phyloP scores from a whole-genome alignment of 2,329 filamentous ascomycete species.

The Diaporthe helianthi region DNA sequence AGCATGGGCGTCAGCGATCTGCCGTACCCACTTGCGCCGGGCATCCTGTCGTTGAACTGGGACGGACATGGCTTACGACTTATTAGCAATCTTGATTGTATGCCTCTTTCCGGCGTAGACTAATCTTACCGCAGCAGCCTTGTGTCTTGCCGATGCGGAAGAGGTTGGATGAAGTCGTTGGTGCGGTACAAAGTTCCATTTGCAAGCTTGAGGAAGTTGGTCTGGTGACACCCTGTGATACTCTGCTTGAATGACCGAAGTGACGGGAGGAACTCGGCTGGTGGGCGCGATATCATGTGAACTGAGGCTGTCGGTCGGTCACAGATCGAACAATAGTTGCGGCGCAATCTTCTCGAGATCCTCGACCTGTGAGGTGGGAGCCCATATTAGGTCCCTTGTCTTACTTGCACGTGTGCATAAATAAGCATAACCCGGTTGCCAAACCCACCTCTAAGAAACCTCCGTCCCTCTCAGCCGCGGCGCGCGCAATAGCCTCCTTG shows the following conservation, averaged over 20 bases:
- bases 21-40: not conserved
- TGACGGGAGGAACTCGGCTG: not conserved
- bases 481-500: conserved; percentile 83
- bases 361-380: conserved; percentile 65
- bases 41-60: not conserved
- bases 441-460: conserved; percentile 76
- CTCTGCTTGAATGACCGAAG: too few relatives aligned
- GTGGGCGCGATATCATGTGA: not conserved
- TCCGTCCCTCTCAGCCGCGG: conserved; percentile 72
- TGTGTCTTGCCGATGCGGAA: not conserved
- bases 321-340: conserved; percentile 87
- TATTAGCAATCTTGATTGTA: not conserved
- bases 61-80: not conserved
- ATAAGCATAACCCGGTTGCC: too few relatives aligned
- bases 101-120: not conserved
- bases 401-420: not conserved
- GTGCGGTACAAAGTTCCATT: not conserved
- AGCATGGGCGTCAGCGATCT: not conserved
- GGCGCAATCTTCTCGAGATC: conserved; percentile 89
- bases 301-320: conserved; percentile 31
- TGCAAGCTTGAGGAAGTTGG: not conserved
- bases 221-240: not conserved
- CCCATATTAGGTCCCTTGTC: conserved; percentile 30
- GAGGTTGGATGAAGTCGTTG: not conserved
- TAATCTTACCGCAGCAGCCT: not conserved